These are phyloP conservation scores for Eimeria brunetti DNA, from an alignment of 169 alveolate genomes.

Conservation along the genomic window DNA sequence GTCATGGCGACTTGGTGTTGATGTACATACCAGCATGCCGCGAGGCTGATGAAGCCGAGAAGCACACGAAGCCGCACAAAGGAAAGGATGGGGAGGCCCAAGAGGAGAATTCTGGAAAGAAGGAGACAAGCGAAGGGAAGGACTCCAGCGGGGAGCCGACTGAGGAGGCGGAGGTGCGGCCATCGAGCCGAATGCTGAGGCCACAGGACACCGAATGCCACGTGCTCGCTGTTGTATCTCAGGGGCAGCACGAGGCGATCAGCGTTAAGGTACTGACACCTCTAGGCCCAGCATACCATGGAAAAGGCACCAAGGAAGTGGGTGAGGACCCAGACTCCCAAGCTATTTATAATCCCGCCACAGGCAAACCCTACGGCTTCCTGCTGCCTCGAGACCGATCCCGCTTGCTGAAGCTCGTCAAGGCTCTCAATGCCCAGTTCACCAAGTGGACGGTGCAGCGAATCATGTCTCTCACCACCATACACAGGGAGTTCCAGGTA, in stretches of 20 bases:
- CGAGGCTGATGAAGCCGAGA: neutral
- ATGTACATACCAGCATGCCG: constrained; percentile 35
- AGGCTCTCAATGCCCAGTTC: constrained; percentile 58
- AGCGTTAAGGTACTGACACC: constrained; percentile 77
- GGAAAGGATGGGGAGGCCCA: neutral
- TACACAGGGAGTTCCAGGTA: constrained; percentile 81
- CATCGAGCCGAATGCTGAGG: neutral
- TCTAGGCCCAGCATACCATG: constrained; percentile 38
- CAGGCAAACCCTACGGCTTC: constrained; percentile 58
- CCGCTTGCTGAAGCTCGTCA: constrained; percentile 57
- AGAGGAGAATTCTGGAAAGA: constrained; percentile 7
- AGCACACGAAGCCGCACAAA: neutral
- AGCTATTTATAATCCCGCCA: constrained; percentile 41
- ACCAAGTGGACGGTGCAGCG: constrained; percentile 76
- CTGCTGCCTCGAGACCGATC: constrained; percentile 39
- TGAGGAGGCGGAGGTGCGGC: constrained; percentile 5
- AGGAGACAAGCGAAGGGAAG: neutral
- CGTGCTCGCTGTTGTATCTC: constrained; percentile 73
- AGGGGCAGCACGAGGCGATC: constrained; percentile 63
- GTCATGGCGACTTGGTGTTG: constrained; percentile 72
- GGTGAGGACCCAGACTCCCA: neutral
- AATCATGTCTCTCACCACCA: constrained; percentile 77
- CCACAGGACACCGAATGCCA: constrained; percentile 47
- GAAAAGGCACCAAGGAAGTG: neutral
- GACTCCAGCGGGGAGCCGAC: neutral